Conservation (phyloP, 495 filamentous ascomycete genomes). For the Aeminium ludgeri region DNA sequence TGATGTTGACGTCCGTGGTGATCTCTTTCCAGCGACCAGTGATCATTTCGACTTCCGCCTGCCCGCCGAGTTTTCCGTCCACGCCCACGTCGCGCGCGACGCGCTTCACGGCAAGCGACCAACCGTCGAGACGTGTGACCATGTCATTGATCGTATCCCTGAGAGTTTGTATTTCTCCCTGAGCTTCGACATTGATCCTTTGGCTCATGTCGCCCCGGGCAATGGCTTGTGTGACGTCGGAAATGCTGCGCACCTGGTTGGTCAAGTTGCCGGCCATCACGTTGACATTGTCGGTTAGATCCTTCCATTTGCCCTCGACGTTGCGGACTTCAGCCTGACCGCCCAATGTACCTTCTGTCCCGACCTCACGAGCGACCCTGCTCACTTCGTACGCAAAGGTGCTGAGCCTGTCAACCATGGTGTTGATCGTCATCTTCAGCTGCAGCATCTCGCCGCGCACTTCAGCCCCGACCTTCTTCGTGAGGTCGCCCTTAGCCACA, state of each 20-base stretch:
- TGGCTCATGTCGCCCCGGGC: conserved; percentile 86
- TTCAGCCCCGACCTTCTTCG: conserved; percentile 89
- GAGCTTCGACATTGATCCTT: conserved; percentile 89
- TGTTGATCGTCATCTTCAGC: conserved; percentile 95
- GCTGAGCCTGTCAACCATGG: conserved; percentile 94
- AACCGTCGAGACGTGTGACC: conserved; percentile 89
- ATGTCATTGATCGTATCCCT: conserved; percentile 99
- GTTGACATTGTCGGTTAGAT: conserved; percentile 90
- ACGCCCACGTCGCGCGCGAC: conserved; percentile 96
- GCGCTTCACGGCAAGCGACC: conserved; percentile 91
- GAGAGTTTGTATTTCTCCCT: conserved; percentile 82
- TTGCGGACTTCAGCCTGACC: conserved; percentile 94
- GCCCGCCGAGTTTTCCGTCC: conserved; percentile 96
- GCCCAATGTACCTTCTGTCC: conserved; percentile 88
- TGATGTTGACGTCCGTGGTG: conserved; percentile 94
- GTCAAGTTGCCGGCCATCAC: conserved; percentile 94
- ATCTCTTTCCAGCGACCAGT: conserved; percentile 97
- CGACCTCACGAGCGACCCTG: conserved; percentile 95
- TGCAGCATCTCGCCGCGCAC: conserved; percentile 91
- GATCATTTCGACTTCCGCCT: conserved; percentile 86
- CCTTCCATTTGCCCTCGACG: conserved; percentile 98
- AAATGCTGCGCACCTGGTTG: conserved; percentile 87
- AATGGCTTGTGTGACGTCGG: conserved; percentile 92
- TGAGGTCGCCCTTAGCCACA: conserved; percentile 85
- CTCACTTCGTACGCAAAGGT: conserved; percentile 97